Evolutionary conservation across 2,329 filamentous ascomycete genomes (phyloP).

Genomic region (Coniella lustricola): DNA sequence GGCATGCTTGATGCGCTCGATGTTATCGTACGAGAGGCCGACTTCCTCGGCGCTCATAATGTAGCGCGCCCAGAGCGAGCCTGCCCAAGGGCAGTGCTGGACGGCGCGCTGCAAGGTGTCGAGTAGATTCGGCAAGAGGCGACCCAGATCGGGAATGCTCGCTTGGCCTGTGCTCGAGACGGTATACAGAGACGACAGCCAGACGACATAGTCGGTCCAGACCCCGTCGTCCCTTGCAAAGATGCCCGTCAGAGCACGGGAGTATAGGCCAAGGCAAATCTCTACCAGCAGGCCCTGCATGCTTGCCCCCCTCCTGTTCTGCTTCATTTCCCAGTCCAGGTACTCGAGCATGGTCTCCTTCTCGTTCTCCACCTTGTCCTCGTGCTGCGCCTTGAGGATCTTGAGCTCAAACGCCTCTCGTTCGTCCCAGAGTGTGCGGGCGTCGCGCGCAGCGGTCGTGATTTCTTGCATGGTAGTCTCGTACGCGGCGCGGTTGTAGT

Average conservation of each 20-base stretch:
- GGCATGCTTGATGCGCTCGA: slow-evolving; percentile 85
- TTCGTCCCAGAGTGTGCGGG: slow-evolving; percentile 55
- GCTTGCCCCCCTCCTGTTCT: slow-evolving; percentile 48
- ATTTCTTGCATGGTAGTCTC: slow-evolving; percentile 66
- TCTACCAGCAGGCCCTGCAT: slow-evolving; percentile 37
- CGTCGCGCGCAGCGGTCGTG: slow-evolving; percentile 54
- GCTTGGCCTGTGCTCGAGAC: slow-evolving; percentile 29
- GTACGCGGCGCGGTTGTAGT: slow-evolving; percentile 63
- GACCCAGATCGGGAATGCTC: slow-evolving; percentile 30
- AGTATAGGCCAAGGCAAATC: slow-evolving; percentile 62
- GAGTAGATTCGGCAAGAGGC: slow-evolving; percentile 45
- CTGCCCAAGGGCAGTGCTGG: slow-evolving; percentile 88
- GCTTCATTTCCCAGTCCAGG: slow-evolving; percentile 73
- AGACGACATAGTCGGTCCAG: slow-evolving; percentile 81
- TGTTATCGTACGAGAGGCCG: slow-evolving; percentile 66
- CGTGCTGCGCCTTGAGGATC: slow-evolving; percentile 50
- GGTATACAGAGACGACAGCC: slow-evolving; percentile 50
- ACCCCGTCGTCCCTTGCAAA: slow-evolving; percentile 67
- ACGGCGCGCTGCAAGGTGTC: slow-evolving; percentile 75
- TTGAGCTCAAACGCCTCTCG: slow-evolving; percentile 64
- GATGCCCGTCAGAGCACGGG: slow-evolving; percentile 62
- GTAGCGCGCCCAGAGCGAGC: slow-evolving; percentile 82
- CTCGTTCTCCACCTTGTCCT: slow-evolving; percentile 49
- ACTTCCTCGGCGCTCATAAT: slow-evolving; percentile 79
- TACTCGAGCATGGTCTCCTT: slow-evolving; percentile 56